Conservation (phyloP, 306 rosid species). For the Fragaria vesca region DNA sequence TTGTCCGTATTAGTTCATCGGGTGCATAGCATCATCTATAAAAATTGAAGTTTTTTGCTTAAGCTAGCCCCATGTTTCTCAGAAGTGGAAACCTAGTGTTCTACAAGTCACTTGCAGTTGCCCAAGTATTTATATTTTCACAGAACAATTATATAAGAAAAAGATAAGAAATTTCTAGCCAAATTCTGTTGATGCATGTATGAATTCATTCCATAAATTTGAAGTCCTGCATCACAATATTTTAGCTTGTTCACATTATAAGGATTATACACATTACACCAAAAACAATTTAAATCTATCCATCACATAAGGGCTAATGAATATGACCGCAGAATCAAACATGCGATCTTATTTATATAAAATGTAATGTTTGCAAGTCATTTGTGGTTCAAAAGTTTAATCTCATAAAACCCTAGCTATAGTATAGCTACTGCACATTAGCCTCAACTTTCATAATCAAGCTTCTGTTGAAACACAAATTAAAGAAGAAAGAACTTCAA, state of each 20-base stretch:
- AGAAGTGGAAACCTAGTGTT: too few species aligned
- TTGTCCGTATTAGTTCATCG: too few species aligned
- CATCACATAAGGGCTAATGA: not conserved
- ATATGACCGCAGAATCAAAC: not conserved
- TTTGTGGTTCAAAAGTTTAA: conserved; percentile 1
- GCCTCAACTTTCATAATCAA: not conserved
- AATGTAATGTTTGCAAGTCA: not conserved
- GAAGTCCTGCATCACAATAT: too few species aligned
- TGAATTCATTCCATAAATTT: too few species aligned
- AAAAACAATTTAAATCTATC: not conserved
- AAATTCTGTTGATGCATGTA: too few species aligned
- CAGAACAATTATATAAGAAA: too few species aligned
- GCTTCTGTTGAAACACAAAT: not conserved
- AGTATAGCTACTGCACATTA: not conserved
- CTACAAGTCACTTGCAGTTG: too few species aligned
- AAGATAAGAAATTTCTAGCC: too few species aligned
- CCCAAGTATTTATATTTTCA: too few species aligned
- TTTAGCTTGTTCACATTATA: not conserved
- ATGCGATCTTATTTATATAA: not conserved
- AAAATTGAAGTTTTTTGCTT: too few species aligned
- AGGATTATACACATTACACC: not conserved
- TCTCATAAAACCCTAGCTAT: not conserved
- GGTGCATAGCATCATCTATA: too few species aligned
- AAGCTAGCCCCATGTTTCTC: too few species aligned
- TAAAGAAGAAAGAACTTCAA: not conserved